A percentile compares a stretch with the other conserved stretches of the same genome.
Conservation (phyloP, 306 rosid genomes). For the Quercus rubra region DNA sequence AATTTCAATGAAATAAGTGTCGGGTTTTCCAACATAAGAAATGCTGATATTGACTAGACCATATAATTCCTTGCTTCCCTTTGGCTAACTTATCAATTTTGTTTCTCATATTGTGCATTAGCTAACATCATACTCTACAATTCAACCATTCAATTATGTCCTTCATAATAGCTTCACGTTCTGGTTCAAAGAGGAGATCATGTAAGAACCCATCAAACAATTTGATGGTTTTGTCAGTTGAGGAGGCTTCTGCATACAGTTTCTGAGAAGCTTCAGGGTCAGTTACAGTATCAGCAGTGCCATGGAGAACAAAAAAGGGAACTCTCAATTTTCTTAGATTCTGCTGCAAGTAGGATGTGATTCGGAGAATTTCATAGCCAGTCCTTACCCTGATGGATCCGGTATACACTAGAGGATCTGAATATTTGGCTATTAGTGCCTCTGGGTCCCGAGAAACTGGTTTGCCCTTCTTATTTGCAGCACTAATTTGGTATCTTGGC, state of each 20-base stretch:
- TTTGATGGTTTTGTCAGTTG: conserved; percentile 70
- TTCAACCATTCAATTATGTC: conserved; percentile 75
- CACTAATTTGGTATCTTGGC: conserved; percentile 63
- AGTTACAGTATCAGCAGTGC: conserved; percentile 75
- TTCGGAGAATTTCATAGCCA: conserved; percentile 73
- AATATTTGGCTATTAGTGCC: conserved; percentile 72
- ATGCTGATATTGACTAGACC: no score
- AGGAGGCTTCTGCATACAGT: conserved; percentile 66
- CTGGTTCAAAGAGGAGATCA: conserved; percentile 88
- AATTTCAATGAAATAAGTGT: no score
- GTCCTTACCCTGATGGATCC: conserved; percentile 76
- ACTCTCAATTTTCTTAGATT: conserved; percentile 54
- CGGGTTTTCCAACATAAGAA: no score
- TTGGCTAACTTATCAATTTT: no score
- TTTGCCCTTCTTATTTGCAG: conserved; percentile 58
- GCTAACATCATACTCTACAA: conserved; percentile 41
- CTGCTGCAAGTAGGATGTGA: conserved; percentile 64
- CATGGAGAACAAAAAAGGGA: conserved; percentile 90
- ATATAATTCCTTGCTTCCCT: no score
- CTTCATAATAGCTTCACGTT: conserved; percentile 46
- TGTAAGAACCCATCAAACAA: conserved; percentile 68
- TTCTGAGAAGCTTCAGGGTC: conserved; percentile 72
- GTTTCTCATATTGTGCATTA: background rate
- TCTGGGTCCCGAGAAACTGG: conserved; percentile 77
- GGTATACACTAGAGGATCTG: conserved; percentile 82